Percentiles rank a stretch among this genome's conserved stretches.
Conservation (phyloP, 495 filamentous ascomycete species). For the Hypoxylon fuscum region DNA sequence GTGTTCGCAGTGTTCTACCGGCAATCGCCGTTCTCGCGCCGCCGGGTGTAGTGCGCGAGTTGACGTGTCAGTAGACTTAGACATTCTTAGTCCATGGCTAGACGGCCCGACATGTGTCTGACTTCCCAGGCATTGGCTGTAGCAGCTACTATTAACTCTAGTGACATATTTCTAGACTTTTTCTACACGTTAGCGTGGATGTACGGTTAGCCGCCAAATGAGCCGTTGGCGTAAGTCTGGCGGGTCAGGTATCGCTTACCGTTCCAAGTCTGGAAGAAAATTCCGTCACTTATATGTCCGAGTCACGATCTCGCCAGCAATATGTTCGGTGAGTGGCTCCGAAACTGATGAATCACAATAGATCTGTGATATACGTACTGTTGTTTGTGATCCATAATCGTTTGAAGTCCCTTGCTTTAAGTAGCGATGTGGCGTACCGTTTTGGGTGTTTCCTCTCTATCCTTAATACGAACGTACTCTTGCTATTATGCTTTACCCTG, state of each 20-base stretch:
- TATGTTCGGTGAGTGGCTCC: constrained; percentile 27
- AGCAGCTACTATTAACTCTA: constrained; percentile 3
- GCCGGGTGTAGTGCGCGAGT: constrained; percentile 32
- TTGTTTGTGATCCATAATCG: constrained; percentile 12
- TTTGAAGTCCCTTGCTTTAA: constrained; percentile 24
- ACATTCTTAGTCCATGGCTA: constrained; percentile 20
- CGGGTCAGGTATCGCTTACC: constrained; percentile 9
- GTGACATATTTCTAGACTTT: constrained; percentile 19
- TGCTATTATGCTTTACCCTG: constrained; percentile 6
- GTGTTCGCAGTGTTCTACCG: constrained; percentile 16
- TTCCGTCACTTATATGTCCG: constrained; percentile 29
- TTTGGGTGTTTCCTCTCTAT: constrained; percentile 9
- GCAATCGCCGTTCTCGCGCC: constrained; percentile 23
- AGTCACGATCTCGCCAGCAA: constrained; percentile 26
- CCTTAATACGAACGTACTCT: constrained; percentile 7
- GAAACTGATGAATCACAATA: constrained; percentile 33
- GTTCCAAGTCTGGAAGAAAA: constrained; percentile 2
- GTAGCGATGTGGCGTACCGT: constrained; percentile 25
- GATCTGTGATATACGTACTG: constrained; percentile 27
- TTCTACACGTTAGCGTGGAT: constrained; percentile 18
- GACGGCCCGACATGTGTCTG: constrained; percentile 17
- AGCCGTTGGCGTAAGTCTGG: constrained; percentile 5
- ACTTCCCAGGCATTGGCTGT: constrained; percentile 11
- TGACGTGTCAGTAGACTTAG: constrained; percentile 24
- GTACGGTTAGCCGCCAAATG: constrained; percentile 16